phyloP scores from a whole-genome alignment of 768 basidiomycete species.

The Tricholoma bakamatsutake region DNA sequence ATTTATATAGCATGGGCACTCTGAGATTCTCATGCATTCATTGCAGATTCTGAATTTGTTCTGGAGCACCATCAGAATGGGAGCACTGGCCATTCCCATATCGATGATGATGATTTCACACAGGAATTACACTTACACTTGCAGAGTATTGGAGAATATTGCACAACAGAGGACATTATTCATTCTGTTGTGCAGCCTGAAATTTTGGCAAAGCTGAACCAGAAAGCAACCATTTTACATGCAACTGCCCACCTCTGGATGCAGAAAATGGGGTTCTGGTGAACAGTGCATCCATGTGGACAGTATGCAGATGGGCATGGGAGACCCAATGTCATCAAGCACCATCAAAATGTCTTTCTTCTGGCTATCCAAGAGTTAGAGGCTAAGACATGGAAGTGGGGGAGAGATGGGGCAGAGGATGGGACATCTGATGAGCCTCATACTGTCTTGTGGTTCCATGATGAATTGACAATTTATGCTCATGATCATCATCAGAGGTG shows the following conservation, averaged over 20 bases:
- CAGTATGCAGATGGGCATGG: conserved; percentile 31
- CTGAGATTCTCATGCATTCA: neutral
- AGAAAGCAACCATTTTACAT: neutral
- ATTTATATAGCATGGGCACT: conserved; percentile 3
- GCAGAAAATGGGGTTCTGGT: conserved; percentile 21
- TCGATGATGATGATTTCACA: neutral
- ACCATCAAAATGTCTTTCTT: conserved; percentile 16
- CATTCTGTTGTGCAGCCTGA: neutral
- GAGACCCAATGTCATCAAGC: conserved; percentile 25
- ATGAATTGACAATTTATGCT: conserved; percentile 35
- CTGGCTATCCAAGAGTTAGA: conserved; percentile 10
- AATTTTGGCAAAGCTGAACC: too few species aligned
- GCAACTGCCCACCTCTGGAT: conserved; percentile 21
- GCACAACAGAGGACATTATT: neutral
- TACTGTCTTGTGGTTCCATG: conserved; percentile 27
- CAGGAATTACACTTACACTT: too few species aligned
- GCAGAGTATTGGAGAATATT: neutral
- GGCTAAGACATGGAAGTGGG: conserved; percentile 2
- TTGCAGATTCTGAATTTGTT: neutral
- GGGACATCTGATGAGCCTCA: conserved; percentile 3
- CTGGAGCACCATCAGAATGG: neutral
- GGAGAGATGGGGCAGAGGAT: neutral
- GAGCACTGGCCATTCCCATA: neutral
- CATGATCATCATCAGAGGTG: conserved; percentile 23
- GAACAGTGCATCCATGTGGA: conserved; percentile 18